Evolutionary conservation across 2,329 filamentous ascomycete genomes (phyloP).

Genomic region (Coniella vitis): DNA sequence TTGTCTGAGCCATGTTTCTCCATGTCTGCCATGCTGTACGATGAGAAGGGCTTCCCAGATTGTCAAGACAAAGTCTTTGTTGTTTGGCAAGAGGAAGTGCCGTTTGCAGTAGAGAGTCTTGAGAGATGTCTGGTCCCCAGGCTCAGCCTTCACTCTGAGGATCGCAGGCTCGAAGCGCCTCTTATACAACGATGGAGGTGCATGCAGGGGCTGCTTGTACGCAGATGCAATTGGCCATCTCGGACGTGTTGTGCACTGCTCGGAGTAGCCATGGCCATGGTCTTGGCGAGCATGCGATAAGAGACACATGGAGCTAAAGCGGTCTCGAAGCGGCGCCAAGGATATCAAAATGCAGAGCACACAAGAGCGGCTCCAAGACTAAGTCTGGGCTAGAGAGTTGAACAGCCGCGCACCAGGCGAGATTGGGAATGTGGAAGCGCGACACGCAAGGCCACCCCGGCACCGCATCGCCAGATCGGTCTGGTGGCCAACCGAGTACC

Average conservation of each 20-base stretch:
- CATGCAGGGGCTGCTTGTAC: neutral
- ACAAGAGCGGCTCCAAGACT: too few species aligned
- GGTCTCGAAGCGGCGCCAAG: conserved; percentile 8
- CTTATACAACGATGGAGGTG: neutral
- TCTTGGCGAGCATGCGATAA: conserved; percentile 3
- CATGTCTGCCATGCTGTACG: conserved; percentile 21
- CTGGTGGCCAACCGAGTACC: too few species aligned
- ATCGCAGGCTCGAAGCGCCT: neutral
- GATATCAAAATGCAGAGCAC: too few species aligned
- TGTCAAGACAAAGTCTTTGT: neutral
- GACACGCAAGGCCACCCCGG: too few species aligned
- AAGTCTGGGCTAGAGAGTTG: too few species aligned
- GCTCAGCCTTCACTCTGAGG: too few species aligned
- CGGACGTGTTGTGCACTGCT: neutral
- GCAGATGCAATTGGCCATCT: neutral
- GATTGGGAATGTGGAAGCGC: too few species aligned
- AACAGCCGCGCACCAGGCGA: too few species aligned
- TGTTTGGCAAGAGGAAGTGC: neutral
- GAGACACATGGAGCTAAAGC: conserved; percentile 1
- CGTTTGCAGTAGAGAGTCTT: too few species aligned
- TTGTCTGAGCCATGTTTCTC: conserved; percentile 21
- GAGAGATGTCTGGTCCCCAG: too few species aligned
- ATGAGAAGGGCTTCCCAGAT: neutral
- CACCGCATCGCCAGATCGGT: too few species aligned
- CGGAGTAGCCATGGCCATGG: neutral